A percentile compares a stretch with the other conserved stretches of the same genome.
Conservation (phyloP, 768 basidiomycete species). For the Lentinula boryana region DNA sequence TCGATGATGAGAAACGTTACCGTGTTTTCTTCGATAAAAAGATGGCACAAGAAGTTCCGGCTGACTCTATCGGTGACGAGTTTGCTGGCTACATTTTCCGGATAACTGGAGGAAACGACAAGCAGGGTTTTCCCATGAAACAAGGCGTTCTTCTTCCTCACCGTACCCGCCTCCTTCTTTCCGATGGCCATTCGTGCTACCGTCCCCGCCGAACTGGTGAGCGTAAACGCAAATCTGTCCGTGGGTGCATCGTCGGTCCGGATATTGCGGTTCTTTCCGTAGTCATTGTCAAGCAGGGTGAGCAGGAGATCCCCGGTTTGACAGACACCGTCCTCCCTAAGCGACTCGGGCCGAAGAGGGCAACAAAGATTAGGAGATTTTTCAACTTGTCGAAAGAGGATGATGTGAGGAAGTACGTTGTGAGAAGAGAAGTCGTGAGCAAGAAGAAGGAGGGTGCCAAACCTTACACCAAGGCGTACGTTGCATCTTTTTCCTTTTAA, state of each 20-base stretch:
- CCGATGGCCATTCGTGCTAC: constrained; percentile 98
- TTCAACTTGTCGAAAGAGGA: constrained; percentile 98
- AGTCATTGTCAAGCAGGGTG: constrained; percentile 96
- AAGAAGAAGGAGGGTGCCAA: constrained; percentile 86
- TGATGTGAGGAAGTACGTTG: constrained; percentile 97
- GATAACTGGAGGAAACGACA: constrained; percentile 98
- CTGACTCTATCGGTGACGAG: constrained; percentile 88
- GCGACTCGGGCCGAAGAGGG: constrained; percentile 94
- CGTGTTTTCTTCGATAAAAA: constrained; percentile 97
- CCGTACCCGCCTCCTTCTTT: constrained; percentile 90
- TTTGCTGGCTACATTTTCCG: constrained; percentile 96
- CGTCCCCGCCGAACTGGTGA: constrained; percentile 88
- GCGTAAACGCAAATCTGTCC: constrained; percentile 98
- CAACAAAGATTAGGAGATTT: constrained; percentile 94
- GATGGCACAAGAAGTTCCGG: constrained; percentile 91
- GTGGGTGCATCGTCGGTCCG: constrained; percentile 95
- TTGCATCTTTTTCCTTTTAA: constrained; percentile 15
- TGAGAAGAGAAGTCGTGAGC: constrained; percentile 85
- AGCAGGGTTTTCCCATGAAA: constrained; percentile 99
- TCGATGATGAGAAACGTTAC: constrained; percentile 87
- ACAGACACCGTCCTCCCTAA: constrained; percentile 93
- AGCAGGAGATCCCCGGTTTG: constrained; percentile 81
- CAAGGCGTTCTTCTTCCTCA: constrained; percentile 94
- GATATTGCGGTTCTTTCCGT: constrained; percentile 94
- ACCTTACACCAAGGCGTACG: constrained; percentile 95